Evolutionary conservation across 2,329 filamentous ascomycete species (phyloP).

Genomic region (Cercospora brassicicola): DNA sequence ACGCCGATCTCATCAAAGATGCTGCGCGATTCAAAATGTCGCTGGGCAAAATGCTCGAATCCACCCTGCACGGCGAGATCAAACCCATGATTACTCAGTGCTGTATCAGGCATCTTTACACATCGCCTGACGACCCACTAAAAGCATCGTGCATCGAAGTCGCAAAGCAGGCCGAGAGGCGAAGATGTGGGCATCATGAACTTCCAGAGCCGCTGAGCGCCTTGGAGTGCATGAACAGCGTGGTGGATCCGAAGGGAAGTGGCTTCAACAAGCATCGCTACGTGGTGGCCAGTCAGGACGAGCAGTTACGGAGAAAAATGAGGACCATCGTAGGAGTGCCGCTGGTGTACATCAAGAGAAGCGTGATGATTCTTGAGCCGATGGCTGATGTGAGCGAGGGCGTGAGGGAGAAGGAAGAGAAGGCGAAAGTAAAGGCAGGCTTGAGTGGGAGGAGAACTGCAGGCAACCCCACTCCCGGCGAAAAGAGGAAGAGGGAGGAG

Average conservation of each 20-base stretch:
- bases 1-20: slow-evolving; percentile 80
- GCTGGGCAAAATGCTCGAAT: slow-evolving; percentile 70
- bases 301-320: slow-evolving; percentile 62
- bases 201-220: slow-evolving; percentile 69
- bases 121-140: slow-evolving; percentile 34
- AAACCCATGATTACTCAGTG: slow-evolving; percentile 85
- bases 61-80: slow-evolving; percentile 81
- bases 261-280: slow-evolving; percentile 76
- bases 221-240: slow-evolving; percentile 67
- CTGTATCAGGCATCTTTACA: slow-evolving; percentile 76
- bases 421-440: slow-evolving; percentile 70
- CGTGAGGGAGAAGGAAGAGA: slow-evolving; percentile 67
- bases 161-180: slow-evolving; percentile 72
- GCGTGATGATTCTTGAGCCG: slow-evolving; percentile 76
- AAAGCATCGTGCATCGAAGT: slow-evolving; percentile 66
- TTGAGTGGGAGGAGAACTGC: slow-evolving; percentile 47
- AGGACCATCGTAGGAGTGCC: slow-evolving; percentile 70
- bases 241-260: slow-evolving; percentile 75
- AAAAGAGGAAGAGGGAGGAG: slow-evolving; percentile 38
- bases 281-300: slow-evolving; percentile 72
- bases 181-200: slow-evolving; percentile 76
- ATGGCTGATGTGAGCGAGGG: slow-evolving; percentile 69
- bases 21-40: slow-evolving; percentile 87
- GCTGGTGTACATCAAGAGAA: slow-evolving; percentile 73
- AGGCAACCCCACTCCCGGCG: slow-evolving; percentile 15